Conservation (phyloP, 2,329 filamentous ascomycete genomes). For the Fusarium armeniacum region DNA sequence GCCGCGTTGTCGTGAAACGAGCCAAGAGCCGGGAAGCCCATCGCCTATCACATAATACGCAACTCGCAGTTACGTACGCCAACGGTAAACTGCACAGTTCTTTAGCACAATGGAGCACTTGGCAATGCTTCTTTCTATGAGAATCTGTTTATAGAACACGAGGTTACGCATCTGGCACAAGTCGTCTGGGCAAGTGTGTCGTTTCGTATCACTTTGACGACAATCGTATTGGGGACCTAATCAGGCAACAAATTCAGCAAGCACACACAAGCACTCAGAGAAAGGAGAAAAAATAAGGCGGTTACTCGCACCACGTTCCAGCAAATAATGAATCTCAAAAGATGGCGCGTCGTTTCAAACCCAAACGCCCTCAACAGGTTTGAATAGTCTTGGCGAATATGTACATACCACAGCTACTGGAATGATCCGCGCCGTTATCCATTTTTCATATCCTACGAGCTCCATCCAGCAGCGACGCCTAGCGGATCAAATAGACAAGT, state of each 20-base stretch:
- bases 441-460: slow-evolving; percentile 18
- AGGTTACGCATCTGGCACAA: slow-evolving; percentile 3
- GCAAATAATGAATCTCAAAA: not conserved
- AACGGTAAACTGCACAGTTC: slow-evolving; percentile 8
- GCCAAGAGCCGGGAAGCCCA: slow-evolving; percentile 16
- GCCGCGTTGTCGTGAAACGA: slow-evolving; percentile 37
- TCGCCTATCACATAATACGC: slow-evolving; percentile 9
- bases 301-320: not conserved
- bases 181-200: not conserved
- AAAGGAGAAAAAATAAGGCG: slow-evolving; percentile 10
- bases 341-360: slow-evolving; percentile 29
- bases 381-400: slow-evolving; percentile 25
- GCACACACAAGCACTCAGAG: not conserved
- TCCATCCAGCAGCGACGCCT: slow-evolving; percentile 2
- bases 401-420: not conserved
- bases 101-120: not conserved
- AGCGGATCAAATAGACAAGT: slow-evolving; percentile 15
- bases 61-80: slow-evolving; percentile 25
- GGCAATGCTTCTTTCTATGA: not conserved
- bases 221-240: slow-evolving; percentile 2
- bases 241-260: not conserved
- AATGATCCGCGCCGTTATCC: slow-evolving; percentile 16
- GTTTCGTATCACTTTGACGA: slow-evolving; percentile 9
- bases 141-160: slow-evolving; percentile 1
- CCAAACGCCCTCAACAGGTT: slow-evolving; percentile 26